A percentile compares a stretch with the other conserved stretches of the same genome.
Evolutionary conservation across 225 moss, liverwort and hornwort genomes (phyloP).

Genomic region (Rhytidiadelphus loreus): DNA sequence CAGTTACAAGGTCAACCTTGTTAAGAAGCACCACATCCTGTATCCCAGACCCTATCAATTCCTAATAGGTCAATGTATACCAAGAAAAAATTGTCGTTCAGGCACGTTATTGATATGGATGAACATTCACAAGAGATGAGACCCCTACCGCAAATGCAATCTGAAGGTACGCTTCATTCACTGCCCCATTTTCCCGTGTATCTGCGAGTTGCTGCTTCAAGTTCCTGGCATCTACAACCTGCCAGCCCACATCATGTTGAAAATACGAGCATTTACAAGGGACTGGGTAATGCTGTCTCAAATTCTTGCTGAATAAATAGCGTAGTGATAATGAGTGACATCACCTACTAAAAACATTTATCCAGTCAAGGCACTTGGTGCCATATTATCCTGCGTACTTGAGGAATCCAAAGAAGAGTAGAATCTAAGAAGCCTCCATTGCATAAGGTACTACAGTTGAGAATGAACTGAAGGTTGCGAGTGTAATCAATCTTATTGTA

Average conservation of each 20-base stretch:
- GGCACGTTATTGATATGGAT: background rate
- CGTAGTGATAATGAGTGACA: background rate
- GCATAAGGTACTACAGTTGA: background rate
- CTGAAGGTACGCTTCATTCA: conserved; percentile 69
- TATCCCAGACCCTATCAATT: conserved; percentile 22
- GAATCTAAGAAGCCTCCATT: background rate
- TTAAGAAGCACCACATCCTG: conserved; percentile 81
- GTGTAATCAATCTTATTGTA: background rate
- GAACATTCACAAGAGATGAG: background rate
- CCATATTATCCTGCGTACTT: background rate
- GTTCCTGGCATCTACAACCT: conserved; percentile 84
- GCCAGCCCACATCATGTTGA: background rate
- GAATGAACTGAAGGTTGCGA: background rate
- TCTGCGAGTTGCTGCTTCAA: conserved; percentile 61
- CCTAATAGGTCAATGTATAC: background rate
- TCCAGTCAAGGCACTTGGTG: background rate
- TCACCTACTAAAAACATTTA: background rate
- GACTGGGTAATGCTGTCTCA: background rate
- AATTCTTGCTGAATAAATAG: background rate
- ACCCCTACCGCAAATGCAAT: conserved; percentile 66
- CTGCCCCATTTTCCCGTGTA: conserved; percentile 39
- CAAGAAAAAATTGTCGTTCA: background rate
- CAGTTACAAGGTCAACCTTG: conserved; percentile 59
- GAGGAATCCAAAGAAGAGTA: background rate
- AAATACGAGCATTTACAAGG: background rate